Evolutionary conservation across 495 filamentous ascomycete species (phyloP).

Genomic region (Aspergillus mulundensis): DNA sequence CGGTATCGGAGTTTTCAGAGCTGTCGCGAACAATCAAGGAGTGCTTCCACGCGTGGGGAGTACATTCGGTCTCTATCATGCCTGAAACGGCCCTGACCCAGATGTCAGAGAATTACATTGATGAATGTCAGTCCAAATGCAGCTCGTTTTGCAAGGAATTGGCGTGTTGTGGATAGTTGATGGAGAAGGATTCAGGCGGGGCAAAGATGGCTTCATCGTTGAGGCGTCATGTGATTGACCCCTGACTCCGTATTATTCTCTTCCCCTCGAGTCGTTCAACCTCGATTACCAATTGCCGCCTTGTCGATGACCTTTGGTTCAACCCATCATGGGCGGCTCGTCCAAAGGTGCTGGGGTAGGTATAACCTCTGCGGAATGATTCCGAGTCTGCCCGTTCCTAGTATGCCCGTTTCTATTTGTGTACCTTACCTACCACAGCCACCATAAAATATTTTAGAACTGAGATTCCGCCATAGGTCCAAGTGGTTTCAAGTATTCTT

Average conservation of each 20-base stretch:
- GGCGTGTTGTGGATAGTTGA: conserved; percentile 19
- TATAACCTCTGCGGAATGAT: conserved; percentile 5
- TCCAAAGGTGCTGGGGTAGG: too few species aligned
- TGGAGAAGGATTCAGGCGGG: not conserved
- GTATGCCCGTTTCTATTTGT: not conserved
- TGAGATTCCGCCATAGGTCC: not conserved
- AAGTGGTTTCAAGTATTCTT: not conserved
- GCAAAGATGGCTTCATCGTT: not conserved
- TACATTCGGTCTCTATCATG: conserved; percentile 50
- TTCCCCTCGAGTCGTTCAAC: too few species aligned
- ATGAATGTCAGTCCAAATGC: conserved; percentile 17
- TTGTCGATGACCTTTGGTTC: not conserved
- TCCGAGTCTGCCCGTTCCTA: not conserved
- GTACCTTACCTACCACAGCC: not conserved
- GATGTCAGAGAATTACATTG: not conserved
- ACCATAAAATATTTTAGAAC: not conserved
- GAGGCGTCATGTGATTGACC: not conserved
- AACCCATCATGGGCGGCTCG: not conserved
- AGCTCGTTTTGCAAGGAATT: conserved; percentile 19
- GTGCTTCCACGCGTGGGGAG: conserved; percentile 51
- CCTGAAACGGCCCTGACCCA: conserved; percentile 29
- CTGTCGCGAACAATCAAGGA: conserved; percentile 40
- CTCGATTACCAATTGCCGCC: too few species aligned
- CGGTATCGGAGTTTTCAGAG: conserved; percentile 33
- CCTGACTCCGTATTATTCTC: too few species aligned